These are phyloP conservation scores for Geosmithia morbida DNA, from an alignment of 2,329 filamentous ascomycete genomes.

Conservation along the genomic window DNA sequence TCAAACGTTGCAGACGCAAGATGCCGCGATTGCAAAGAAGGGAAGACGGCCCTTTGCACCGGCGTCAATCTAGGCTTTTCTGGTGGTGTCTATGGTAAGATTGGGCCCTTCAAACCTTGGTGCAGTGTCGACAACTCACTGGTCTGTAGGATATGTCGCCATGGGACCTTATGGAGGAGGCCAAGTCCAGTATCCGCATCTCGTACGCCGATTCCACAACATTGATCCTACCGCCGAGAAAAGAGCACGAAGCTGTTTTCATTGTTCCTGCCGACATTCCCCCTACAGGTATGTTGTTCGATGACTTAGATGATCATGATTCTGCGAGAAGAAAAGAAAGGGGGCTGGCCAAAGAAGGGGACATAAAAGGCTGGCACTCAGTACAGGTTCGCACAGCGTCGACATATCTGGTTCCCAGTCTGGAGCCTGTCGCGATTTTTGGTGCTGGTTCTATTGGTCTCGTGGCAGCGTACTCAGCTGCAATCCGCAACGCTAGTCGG, in stretches of 20 bases:
- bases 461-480: slow-evolving; percentile 50
- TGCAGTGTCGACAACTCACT: too few species aligned
- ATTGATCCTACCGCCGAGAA: slow-evolving; percentile 43
- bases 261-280: slow-evolving; percentile 28
- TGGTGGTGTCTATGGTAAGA: slow-evolving; percentile 16
- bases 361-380: not conserved
- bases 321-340: too few species aligned
- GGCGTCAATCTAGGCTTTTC: slow-evolving; percentile 28
- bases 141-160: slow-evolving; percentile 33
- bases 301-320: too few species aligned
- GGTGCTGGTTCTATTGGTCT: slow-evolving; percentile 50
- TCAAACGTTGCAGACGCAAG: slow-evolving; percentile 52
- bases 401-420: slow-evolving; percentile 42
- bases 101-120: too few species aligned
- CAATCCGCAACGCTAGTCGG: slow-evolving; percentile 43
- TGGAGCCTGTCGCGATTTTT: slow-evolving; percentile 50
- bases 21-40: slow-evolving; percentile 50
- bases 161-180: slow-evolving; percentile 37
- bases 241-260: slow-evolving; percentile 46
- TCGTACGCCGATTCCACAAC: slow-evolving; percentile 56
- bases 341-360: too few species aligned
- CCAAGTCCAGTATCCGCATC: slow-evolving; percentile 46
- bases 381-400: slow-evolving; percentile 38
- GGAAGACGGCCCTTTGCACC: slow-evolving; percentile 50
- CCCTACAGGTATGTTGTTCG: slow-evolving; percentile 15